Evolutionary conservation across 164 flowering plant species (phyloP).

Genomic region (Euptelea pleiosperma): DNA sequence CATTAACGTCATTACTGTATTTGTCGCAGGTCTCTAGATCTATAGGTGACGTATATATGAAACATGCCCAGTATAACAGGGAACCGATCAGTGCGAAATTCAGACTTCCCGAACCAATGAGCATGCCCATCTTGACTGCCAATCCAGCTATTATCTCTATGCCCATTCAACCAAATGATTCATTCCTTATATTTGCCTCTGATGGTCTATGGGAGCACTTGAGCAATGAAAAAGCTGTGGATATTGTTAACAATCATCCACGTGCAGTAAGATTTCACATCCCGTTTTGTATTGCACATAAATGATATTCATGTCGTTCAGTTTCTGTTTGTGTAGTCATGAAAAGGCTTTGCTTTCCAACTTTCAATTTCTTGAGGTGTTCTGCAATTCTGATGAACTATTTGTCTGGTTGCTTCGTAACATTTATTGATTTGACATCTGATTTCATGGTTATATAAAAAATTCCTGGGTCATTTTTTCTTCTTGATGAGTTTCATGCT

Average conservation of each 20-base stretch:
- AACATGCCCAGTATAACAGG: constrained; percentile 57
- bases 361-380: too few species aligned
- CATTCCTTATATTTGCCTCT: constrained; percentile 83
- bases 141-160: constrained; percentile 55
- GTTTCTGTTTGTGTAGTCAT: neutral
- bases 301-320: neutral
- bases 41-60: constrained; percentile 81
- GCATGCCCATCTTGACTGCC: constrained; percentile 65
- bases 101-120: constrained; percentile 65
- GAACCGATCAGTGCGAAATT: constrained; percentile 57
- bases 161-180: constrained; percentile 62
- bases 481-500: too few species aligned
- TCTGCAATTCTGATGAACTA: too few species aligned
- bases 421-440: too few species aligned
- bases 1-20: constrained; percentile 7
- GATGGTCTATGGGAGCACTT: constrained; percentile 95
- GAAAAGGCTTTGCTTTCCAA: too few species aligned
- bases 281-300: neutral
- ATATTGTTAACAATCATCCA: constrained; percentile 69
- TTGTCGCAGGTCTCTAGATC: constrained; percentile 77
- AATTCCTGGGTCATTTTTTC: too few species aligned
- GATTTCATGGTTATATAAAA: too few species aligned
- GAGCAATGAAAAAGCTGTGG: constrained; percentile 77
- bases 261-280: constrained; percentile 48
- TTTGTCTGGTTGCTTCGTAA: too few species aligned